Evolutionary conservation across 805 yeast species (phyloP), one percentile per base, ranked within the genome.

Genomic region (Wickerhamiella kurtzmanii): DNA sequence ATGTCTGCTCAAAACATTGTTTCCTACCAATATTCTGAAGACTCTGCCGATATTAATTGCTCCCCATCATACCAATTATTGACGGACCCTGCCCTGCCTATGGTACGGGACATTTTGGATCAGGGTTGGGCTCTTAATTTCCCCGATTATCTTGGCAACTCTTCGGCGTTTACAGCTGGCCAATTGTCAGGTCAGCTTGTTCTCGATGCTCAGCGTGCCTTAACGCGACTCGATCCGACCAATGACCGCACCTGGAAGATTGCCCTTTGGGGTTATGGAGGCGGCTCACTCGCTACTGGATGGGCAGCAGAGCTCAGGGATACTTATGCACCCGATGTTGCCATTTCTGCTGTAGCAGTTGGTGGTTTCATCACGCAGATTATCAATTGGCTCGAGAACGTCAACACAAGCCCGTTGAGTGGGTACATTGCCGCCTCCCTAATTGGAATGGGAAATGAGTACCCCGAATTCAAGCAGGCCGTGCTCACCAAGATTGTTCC

Each of bases 181-280:
- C 37, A 47, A 20, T 44, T 46, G 15, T 56, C 56, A 11, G 65
- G 64, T 4, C 54, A 51, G 20, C 50, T 51, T 21, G 49, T 54
- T 3, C 57, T 62, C 13, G 64, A 61, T 46, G 51, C 63, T 1
- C 43, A 60, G 11, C 47, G 60, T 2, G 65, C 64, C 1, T 51
- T 55, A 6, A 15, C 19, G 38, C 6, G 38, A 36, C 38, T 36
- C 38, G 19, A 50, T 9, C 53, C 52, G 16, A 43, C 55, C 40
- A 21, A 35, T 16, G 44, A 44, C 28, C 48, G 38, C 25, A 43
- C 21, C 8, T 36, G 38, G 38, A 44, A 48, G 38, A 43, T 56
- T 9, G 61, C 51, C 9, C 46, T 57, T 37, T 54, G 59, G 57
- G 61, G 61, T 18, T 57, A 56, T 49, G 59, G 60, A 3, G 56